Percentiles rank a stretch among this genome's conserved stretches.
Conservation (phyloP, 768 basidiomycete genomes). For the Mycena epipterygia region DNA sequence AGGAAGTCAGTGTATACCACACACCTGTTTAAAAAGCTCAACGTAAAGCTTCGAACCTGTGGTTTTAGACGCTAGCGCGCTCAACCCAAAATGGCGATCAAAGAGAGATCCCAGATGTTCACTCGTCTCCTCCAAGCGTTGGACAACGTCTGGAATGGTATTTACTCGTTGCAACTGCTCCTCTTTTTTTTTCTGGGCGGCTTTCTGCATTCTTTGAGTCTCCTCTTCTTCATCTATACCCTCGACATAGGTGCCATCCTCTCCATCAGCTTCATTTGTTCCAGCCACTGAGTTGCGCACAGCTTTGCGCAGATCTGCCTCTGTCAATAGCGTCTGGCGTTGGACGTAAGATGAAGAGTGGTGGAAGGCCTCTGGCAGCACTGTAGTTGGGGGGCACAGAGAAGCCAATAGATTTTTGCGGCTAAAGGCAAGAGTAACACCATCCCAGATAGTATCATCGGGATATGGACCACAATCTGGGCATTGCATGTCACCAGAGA, state of each 20-base stretch:
- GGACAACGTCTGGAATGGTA: neutral
- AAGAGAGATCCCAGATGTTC: neutral
- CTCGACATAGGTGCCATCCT: neutral
- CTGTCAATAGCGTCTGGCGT: neutral
- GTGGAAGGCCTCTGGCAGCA: no score
- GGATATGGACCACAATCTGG: slow-evolving; percentile 36
- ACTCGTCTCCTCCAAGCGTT: neutral
- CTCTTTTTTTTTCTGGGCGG: neutral
- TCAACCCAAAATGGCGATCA: neutral
- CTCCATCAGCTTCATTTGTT: neutral
- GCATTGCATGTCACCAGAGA: slow-evolving; percentile 36
- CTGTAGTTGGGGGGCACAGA: slow-evolving; percentile 3
- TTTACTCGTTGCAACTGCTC: no score
- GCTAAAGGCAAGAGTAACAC: slow-evolving; percentile 39
- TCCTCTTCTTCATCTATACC: neutral
- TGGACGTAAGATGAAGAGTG: neutral
- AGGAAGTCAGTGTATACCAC: no score
- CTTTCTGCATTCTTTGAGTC: no score
- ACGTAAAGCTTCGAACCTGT: neutral
- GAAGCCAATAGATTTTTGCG: slow-evolving; percentile 32
- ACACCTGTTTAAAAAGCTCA: neutral
- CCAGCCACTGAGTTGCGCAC: neutral
- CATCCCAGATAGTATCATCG: slow-evolving; percentile 38
- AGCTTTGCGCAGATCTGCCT: neutral
- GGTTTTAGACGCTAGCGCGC: neutral